Conservation (phyloP, 2,329 filamentous ascomycete genomes). For the Waltergamsia citrina region DNA sequence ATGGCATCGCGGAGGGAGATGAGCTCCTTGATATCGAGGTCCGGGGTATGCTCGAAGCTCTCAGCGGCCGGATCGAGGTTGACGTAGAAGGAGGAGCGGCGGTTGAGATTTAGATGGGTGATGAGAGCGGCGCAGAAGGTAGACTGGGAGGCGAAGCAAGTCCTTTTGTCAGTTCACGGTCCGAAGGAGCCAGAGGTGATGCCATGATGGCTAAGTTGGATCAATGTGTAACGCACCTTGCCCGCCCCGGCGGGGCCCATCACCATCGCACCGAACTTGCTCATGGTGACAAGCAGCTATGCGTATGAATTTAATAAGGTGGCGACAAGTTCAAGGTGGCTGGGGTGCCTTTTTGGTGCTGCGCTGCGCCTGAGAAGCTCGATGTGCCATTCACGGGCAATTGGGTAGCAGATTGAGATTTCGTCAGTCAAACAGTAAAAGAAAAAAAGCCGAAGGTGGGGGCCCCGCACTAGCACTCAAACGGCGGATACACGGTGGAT, state of each 20-base stretch:
- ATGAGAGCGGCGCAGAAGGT: constrained; percentile 94
- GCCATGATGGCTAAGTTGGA: neutral
- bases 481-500: too few species aligned
- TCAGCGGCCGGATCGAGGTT: constrained; percentile 97
- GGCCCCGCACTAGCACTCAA: too few species aligned
- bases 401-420: too few species aligned
- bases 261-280: constrained; percentile 88
- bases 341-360: too few species aligned
- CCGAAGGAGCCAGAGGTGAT: neutral
- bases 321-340: too few species aligned
- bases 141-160: constrained; percentile 40
- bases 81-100: constrained; percentile 93
- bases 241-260: constrained; percentile 95
- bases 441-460: too few species aligned
- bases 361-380: too few species aligned
- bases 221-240: constrained; percentile 63
- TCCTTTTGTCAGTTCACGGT: neutral
- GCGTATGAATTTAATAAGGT: too few species aligned
- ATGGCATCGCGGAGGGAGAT: constrained; percentile 93
- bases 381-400: too few species aligned
- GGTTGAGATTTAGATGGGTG: constrained; percentile 81
- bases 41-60: constrained; percentile 80
- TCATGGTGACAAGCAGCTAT: constrained; percentile 50
- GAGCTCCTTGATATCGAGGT: constrained; percentile 91
- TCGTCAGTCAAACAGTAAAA: too few species aligned